phyloP scores from a whole-genome alignment of 2,329 filamentous ascomycete species.

The Aspergillus eucalypticola region DNA sequence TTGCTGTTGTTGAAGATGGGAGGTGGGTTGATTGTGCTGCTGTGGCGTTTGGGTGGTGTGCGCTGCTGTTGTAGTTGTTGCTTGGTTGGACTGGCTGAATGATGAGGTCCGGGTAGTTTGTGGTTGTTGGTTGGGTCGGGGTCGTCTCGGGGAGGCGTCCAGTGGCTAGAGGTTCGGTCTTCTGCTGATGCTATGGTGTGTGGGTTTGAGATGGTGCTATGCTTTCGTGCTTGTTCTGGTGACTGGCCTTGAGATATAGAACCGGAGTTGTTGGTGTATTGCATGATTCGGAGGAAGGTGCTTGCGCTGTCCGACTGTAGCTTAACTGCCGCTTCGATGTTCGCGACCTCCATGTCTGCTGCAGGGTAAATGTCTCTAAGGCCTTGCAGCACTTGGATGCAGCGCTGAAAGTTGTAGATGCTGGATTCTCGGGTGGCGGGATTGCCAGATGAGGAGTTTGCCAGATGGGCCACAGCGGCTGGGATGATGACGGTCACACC shows the following conservation, averaged over 20 bases:
- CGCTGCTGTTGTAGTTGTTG: neutral
- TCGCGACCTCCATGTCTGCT: conserved; percentile 67
- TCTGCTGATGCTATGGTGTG: conserved; percentile 11
- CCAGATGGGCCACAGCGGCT: conserved; percentile 83
- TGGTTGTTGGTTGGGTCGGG: neutral
- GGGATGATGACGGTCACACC: conserved; percentile 83
- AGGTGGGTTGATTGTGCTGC: neutral
- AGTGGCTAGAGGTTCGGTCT: conserved; percentile 9
- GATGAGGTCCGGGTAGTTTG: neutral
- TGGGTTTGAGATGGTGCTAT: conserved; percentile 18
- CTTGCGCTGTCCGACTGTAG: conserved; percentile 31
- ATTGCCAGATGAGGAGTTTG: conserved; percentile 79
- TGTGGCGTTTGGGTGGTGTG: neutral
- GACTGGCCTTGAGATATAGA: conserved; percentile 10
- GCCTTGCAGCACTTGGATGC: conserved; percentile 80
- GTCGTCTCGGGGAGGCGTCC: conserved; percentile 15
- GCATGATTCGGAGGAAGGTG: conserved; percentile 36
- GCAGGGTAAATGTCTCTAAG: conserved; percentile 82
- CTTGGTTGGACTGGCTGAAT: conserved; percentile 1
- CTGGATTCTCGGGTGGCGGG: conserved; percentile 68
- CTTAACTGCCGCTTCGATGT: conserved; percentile 38
- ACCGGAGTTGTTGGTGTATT: conserved; percentile 23
- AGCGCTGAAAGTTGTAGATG: conserved; percentile 75
- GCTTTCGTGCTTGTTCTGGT: conserved; percentile 10
- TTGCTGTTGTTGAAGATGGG: neutral